Base-by-base conservation (phyloP, 83 land plant genomes). In the Picea engelmannii region DNA sequence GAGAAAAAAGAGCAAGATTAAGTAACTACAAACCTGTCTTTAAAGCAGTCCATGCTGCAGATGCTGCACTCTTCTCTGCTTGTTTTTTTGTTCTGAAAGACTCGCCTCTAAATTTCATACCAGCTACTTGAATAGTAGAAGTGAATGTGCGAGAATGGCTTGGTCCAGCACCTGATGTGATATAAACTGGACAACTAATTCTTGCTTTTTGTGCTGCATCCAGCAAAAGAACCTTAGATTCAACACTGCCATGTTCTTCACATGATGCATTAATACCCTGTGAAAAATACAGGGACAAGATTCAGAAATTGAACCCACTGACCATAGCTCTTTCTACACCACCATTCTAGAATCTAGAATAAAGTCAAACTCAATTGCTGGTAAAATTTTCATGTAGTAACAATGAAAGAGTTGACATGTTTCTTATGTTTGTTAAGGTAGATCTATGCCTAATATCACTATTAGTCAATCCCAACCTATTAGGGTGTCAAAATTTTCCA, bases 201-300 rank as follows among this genome's bases (percentile, higher is more conserved):
- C 23, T 63, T 63, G 66, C 25, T 63, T 63, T 63, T 63, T 63
- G 66, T 63, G 66, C n/a, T 23, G 66, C 66, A n/a, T 63, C 66
- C 66, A 63, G 10, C 66, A 63, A 63, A 8, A 17, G 66, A 63
- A 63, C 66, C 66, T 63, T 63, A 9, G n/a, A 21, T 20, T 63
- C 66, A n/a, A 63, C 1, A 24, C 23, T 63, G n/a, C n/a, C 10
- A 63, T 63, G 10, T 23, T 23, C 23, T 63, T 21, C 66, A 63
- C 66, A n/a, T n/a, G 66, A 63, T 63, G 66, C 66, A 63, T 63
- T 4, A 63, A 63, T 21, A 63, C 10, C 66, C 66, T 63, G 66
- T 63, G 66, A 63, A 63, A 63, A 63, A 23, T n/a, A 63, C 2
- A n/a, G 66, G 66, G n/a, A n/a, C 24, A n/a, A 23, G 7, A 63